Evolutionary conservation across 345 rosid genomes (phyloP), one percentile per base, ranked within the genome.

Genomic region (Populus deltoides): DNA sequence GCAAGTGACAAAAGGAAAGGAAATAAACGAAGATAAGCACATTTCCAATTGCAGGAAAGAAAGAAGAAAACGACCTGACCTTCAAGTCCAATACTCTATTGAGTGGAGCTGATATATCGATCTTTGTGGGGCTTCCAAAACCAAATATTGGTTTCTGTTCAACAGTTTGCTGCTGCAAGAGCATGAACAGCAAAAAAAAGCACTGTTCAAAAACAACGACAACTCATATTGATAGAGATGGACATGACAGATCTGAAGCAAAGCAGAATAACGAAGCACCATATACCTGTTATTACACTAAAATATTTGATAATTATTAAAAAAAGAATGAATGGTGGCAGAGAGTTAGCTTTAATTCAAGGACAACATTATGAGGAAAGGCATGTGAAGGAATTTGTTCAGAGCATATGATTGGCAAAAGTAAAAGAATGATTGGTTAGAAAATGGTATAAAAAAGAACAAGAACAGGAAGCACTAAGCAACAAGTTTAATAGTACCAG

Each of bases 21-120:
- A 80, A 71, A 75, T 22, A 8, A 75, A 70, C 33, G 33, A 45
- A 71, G 76, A 85, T 35, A 76, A 75, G 85, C 83, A 1, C 39
- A 76, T 79, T 76, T 81, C 86, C 65, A 62, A 81, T 79, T 80
- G 86, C 76, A 72, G 15, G 70, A 83, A 45, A 77, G 73, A 70
- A 67, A 53, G 71, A 71, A 73, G 75, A 77, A 45, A 78, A 76
- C 59, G 75, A 84, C 74, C 80, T 25, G 57, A 76, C 84, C 72
- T 74, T 76, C 65, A 55, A 84, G 39, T 70, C 87, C 88, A 81
- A 77, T 3, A 41, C 78, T 36, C 70, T 80, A 75, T 80, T 80
- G 67, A 41, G 41, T 75, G 78, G 82, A 80, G 69, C 78, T 77
- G 76, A 85, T 73, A 77, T 80, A 78, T 75, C 57, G 66, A 79